phyloP scores from a whole-genome alignment of 2,329 filamentous ascomycete genomes.

The Penicillium corylophilum region DNA sequence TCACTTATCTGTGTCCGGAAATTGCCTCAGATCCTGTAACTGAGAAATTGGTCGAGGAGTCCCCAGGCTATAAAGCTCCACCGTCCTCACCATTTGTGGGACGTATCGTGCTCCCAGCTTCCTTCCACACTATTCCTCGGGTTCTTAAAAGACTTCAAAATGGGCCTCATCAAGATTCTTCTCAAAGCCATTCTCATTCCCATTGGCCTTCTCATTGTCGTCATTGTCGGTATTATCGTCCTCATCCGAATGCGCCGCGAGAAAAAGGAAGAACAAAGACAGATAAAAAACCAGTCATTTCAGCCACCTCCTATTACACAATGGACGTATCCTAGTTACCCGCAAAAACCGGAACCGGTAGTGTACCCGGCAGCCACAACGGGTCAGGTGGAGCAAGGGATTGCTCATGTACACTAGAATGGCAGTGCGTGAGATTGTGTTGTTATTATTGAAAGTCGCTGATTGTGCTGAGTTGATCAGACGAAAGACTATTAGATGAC shows the following conservation, averaged over 20 bases:
- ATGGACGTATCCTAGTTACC: slow-evolving; percentile 12
- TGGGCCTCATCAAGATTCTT: slow-evolving; percentile 21
- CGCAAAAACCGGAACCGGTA: slow-evolving; percentile 19
- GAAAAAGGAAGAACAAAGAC: slow-evolving; percentile 10
- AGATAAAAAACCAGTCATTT: slow-evolving; percentile 6
- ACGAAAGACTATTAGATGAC: background rate
- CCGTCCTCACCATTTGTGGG: background rate
- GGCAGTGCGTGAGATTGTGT: background rate
- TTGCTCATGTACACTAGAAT: background rate
- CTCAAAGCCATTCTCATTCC: slow-evolving; percentile 25
- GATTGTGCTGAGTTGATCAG: background rate
- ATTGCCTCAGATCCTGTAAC: background rate
- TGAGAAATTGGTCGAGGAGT: background rate
- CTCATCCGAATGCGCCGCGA: slow-evolving; percentile 15
- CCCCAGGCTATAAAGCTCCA: slow-evolving; percentile 3
- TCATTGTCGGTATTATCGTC: slow-evolving; percentile 5
- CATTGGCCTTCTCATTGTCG: slow-evolving; percentile 12
- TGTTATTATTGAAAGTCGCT: background rate
- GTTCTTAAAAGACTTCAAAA: background rate
- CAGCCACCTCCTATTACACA: slow-evolving; percentile 19
- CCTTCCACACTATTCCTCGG: background rate
- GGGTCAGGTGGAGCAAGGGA: slow-evolving; percentile 13
- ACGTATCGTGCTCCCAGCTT: background rate
- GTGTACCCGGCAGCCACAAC: slow-evolving; percentile 8
- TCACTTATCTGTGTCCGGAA: background rate